Conservation (phyloP, 257 asterid species). For the Solanum ossicruentum region DNA sequence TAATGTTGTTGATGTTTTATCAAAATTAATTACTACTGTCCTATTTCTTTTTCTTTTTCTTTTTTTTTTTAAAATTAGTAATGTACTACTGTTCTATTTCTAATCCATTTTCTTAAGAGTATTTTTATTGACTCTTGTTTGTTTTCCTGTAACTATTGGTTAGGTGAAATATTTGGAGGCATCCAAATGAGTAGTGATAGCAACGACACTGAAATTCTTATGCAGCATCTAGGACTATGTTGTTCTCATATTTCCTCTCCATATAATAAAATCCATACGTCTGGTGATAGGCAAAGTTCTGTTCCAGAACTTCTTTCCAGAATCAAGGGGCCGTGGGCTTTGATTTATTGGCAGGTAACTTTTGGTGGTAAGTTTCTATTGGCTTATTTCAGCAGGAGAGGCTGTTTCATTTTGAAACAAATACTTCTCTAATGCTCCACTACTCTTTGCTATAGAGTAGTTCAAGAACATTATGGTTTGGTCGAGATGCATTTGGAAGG, state of each 20-base stretch:
- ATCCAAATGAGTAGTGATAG: conserved; percentile 29
- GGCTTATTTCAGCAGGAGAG: conserved; percentile 6
- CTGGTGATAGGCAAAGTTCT: conserved; percentile 26
- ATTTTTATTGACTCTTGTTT: background rate
- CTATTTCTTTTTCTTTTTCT: background rate
- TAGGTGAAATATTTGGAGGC: conserved; percentile 94
- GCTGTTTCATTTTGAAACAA: background rate
- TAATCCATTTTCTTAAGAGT: background rate
- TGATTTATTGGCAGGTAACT: conserved; percentile 97
- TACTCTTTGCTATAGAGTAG: conserved; percentile 40
- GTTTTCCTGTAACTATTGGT: background rate
- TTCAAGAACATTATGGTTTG: conserved; percentile 85
- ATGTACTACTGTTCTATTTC: background rate
- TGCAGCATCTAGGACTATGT: conserved; percentile 57
- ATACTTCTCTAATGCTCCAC: background rate
- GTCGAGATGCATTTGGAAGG: conserved; percentile 96
- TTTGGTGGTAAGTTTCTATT: conserved; percentile 63
- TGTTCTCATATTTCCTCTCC: conserved; percentile 38
- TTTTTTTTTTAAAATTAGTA: no score
- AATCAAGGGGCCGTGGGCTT: conserved; percentile 95
- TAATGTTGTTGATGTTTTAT: background rate
- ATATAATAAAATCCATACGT: conserved; percentile 12
- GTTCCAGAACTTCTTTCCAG: conserved; percentile 69
- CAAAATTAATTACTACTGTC: background rate
- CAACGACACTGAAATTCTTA: conserved; percentile 72